Conservation (phyloP, 2,329 filamentous ascomycete species). For the Beauveria asiatica region DNA sequence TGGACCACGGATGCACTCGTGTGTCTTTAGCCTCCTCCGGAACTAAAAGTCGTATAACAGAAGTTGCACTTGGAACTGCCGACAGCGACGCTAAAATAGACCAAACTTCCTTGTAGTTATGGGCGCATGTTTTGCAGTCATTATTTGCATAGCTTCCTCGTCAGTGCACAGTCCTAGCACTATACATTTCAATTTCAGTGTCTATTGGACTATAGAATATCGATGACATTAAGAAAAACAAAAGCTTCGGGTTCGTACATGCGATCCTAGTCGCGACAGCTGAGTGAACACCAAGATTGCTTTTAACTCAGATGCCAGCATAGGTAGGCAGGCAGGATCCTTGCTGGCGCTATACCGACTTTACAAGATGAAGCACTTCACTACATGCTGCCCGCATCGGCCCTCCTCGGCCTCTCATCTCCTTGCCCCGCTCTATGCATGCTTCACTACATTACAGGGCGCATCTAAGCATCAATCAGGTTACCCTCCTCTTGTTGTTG, state of each 20-base stretch:
- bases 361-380: too few relatives aligned
- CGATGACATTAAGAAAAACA: constrained; percentile 20
- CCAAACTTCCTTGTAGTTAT: too few relatives aligned
- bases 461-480: constrained; percentile 47
- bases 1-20: neutral
- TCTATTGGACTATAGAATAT: constrained; percentile 11
- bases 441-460: neutral
- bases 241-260: constrained; percentile 19
- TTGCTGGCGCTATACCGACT: neutral
- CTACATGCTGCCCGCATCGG: neutral
- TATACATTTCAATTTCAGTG: constrained; percentile 8
- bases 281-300: neutral
- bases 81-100: neutral
- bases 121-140: too few relatives aligned
- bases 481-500: constrained; percentile 44
- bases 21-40: neutral
- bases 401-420: constrained; percentile 14
- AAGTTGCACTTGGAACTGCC: neutral
- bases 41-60: neutral
- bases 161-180: neutral
- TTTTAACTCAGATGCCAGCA: neutral
- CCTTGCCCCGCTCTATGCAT: constrained; percentile 8
- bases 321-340: neutral
- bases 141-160: too few relatives aligned
- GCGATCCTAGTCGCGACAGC: constrained; percentile 3